phyloP scores from a whole-genome alignment of 2,329 filamentous ascomycete genomes.

The Rhinocladiella similis region DNA sequence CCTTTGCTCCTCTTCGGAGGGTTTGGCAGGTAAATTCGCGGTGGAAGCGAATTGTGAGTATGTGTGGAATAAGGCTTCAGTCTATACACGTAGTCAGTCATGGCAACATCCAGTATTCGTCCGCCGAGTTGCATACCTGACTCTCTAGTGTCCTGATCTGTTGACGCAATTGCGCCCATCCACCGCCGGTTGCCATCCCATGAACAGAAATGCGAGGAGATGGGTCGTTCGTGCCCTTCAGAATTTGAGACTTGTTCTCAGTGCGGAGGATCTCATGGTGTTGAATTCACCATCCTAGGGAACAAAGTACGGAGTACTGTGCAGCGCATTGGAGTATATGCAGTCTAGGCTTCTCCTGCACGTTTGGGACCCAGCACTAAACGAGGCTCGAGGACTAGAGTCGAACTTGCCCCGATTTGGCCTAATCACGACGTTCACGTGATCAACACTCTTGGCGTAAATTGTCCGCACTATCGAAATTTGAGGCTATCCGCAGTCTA shows the following conservation, averaged over 20 bases:
- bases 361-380: neutral
- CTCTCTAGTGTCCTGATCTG: conserved; percentile 86
- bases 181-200: conserved; percentile 52
- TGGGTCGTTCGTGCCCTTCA: neutral
- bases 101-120: neutral
- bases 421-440: conserved; percentile 35
- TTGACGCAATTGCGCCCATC: conserved; percentile 93
- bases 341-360: conserved; percentile 5
- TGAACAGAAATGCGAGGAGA: neutral
- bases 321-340: no score
- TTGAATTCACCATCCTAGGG: neutral
- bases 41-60: conserved; percentile 90
- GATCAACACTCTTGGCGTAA: conserved; percentile 10
- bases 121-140: conserved; percentile 60
- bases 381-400: conserved; percentile 10
- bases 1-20: conserved; percentile 78
- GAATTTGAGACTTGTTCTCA: neutral
- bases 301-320: neutral
- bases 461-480: conserved; percentile 12
- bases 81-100: conserved; percentile 52
- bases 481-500: conserved; percentile 3
- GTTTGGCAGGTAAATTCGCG: conserved; percentile 75
- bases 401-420: neutral
- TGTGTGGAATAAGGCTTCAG: conserved; percentile 67
- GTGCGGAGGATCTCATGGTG: neutral